These are phyloP conservation scores for Salmacisia buchloeana DNA, from an alignment of 1,284 basidiomycete species.

Conservation along the genomic window DNA sequence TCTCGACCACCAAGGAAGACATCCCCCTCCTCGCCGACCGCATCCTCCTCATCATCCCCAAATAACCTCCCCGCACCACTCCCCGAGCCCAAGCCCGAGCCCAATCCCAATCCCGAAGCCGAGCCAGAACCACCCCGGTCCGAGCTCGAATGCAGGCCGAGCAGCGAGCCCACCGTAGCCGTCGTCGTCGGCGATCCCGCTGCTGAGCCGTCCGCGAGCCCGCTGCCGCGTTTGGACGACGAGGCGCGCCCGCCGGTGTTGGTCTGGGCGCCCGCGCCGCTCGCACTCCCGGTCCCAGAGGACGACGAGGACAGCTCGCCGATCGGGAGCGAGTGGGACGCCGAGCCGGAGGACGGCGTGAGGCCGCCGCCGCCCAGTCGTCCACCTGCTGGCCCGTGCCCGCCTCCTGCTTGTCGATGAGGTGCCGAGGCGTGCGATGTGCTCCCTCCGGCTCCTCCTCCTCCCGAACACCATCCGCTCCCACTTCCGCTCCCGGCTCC, in stretches of 20 bases:
- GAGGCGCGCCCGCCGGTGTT: too few relatives aligned
- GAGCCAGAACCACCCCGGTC: too few relatives aligned
- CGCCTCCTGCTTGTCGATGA: too few relatives aligned
- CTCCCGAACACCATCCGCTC: neutral
- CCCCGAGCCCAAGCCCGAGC: neutral
- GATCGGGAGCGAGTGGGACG: too few relatives aligned
- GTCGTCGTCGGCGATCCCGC: neutral
- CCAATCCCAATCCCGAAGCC: neutral
- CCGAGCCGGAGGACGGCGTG: neutral
- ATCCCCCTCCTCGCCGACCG: neutral
- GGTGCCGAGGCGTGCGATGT: too few relatives aligned
- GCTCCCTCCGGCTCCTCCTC: too few relatives aligned
- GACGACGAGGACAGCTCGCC: too few relatives aligned
- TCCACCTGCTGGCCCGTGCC: too few relatives aligned
- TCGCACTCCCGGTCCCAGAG: too few relatives aligned
- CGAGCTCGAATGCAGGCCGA: neutral
- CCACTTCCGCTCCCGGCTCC: neutral
- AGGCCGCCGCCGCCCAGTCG: too few relatives aligned
- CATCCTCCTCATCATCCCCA: neutral
- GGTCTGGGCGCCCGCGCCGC: too few relatives aligned
- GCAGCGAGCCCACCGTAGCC: conserved; percentile 1
- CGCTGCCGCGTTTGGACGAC: too few relatives aligned
- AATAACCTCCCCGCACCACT: neutral
- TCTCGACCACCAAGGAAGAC: neutral
- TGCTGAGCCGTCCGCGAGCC: neutral